Conservation (phyloP, 2,329 filamentous ascomycete species). For the Aspergillus jensenii region DNA sequence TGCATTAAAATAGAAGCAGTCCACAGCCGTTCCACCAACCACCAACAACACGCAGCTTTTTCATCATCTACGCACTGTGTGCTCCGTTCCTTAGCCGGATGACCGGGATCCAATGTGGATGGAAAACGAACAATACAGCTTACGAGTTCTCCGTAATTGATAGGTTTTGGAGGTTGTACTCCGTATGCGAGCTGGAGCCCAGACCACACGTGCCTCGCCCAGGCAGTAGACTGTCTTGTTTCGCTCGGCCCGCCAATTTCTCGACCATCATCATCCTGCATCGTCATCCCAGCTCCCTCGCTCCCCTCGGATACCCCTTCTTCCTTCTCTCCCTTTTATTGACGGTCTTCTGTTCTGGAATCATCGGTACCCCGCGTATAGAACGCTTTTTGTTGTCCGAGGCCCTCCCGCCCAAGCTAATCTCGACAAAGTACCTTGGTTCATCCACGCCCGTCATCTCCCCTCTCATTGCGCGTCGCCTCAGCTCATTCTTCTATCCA, state of each 20-base stretch:
- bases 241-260: conserved; percentile 7
- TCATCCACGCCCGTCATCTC: conserved; percentile 3
- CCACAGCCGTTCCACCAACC: conserved; percentile 6
- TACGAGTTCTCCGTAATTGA: not conserved
- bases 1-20: conserved; percentile 15
- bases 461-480: conserved; percentile 3
- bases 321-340: not conserved
- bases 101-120: not conserved
- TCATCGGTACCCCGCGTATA: not conserved
- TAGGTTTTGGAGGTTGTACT: not conserved
- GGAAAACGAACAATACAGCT: not conserved
- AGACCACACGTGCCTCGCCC: conserved; percentile 13
- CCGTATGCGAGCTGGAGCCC: conserved; percentile 1
- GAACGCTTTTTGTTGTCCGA: not conserved
- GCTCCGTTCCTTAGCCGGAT: not conserved
- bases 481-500: not conserved
- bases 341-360: not conserved
- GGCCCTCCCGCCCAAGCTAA: conserved; percentile 1
- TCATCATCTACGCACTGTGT: conserved; percentile 4
- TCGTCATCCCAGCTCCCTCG: conserved; percentile 8
- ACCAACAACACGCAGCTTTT: conserved; percentile 9
- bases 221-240: conserved; percentile 1
- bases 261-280: conserved; percentile 8
- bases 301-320: not conserved
- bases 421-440: not conserved